These are phyloP conservation scores for Dendrobium officinale DNA, from an alignment of 106 monocot genomes.

Conservation along the genomic window DNA sequence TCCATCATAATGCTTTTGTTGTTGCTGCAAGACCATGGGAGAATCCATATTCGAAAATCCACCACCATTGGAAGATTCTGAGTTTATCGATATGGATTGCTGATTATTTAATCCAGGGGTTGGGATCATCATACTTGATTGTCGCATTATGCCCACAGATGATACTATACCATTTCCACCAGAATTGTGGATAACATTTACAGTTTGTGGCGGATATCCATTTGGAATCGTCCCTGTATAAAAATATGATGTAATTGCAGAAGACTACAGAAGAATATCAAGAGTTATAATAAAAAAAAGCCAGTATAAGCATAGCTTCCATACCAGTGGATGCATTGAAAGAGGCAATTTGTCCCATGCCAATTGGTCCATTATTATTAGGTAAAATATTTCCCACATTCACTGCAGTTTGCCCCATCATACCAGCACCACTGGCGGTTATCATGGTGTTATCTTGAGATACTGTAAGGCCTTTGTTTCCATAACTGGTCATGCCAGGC, in stretches of 20 bases:
- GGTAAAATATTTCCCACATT: slow-evolving; percentile 25
- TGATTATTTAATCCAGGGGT: slow-evolving; percentile 81
- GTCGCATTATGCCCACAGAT: slow-evolving; percentile 34
- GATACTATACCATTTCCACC: slow-evolving; percentile 37
- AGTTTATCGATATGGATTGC: slow-evolving; percentile 35
- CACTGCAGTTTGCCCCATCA: slow-evolving; percentile 16
- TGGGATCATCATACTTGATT: slow-evolving; percentile 82
- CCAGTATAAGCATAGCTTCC: not conserved
- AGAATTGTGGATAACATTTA: slow-evolving; percentile 36
- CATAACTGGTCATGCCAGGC: slow-evolving; percentile 54
- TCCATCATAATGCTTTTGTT: slow-evolving; percentile 59
- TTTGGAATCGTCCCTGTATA: slow-evolving; percentile 33
- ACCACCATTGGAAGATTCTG: slow-evolving; percentile 35
- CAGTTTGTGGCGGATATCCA: slow-evolving; percentile 45
- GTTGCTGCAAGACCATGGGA: slow-evolving; percentile 33
- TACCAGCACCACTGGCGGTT: slow-evolving; percentile 19
- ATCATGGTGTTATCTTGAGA: slow-evolving; percentile 22
- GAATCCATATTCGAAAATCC: slow-evolving; percentile 45
- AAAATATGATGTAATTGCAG: slow-evolving; percentile 5
- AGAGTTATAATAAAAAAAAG: not conserved
- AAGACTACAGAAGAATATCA: not conserved
- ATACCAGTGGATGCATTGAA: slow-evolving; percentile 37
- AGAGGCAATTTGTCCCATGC: slow-evolving; percentile 25
- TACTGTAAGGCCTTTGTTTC: slow-evolving; percentile 22
- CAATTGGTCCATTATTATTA: slow-evolving; percentile 24